Conservation (phyloP, 78 protist genomes). For the Anaeramoeba flamelloides region DNA sequence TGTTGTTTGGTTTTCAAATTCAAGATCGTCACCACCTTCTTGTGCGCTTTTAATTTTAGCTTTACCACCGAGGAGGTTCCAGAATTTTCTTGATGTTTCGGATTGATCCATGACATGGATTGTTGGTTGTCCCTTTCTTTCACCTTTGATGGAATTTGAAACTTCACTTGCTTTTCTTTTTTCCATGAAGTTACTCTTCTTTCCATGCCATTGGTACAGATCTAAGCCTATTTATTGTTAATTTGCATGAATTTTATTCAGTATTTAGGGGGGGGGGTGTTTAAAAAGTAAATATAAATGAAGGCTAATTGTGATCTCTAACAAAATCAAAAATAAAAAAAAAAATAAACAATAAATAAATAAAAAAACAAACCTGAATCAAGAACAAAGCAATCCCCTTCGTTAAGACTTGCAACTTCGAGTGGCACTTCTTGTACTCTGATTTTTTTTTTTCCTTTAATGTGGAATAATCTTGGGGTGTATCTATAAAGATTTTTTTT, state of each 20-base stretch:
- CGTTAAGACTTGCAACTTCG: conserved; percentile 17
- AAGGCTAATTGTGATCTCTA: no score
- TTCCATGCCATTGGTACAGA: conserved; percentile 37
- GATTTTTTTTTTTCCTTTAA: conserved; percentile 36
- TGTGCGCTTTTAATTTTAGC: conserved; percentile 12
- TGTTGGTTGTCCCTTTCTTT: conserved; percentile 23
- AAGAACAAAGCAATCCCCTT: conserved; percentile 50
- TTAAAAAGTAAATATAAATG: no score
- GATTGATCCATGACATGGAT: not conserved
- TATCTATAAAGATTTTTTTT: no score
- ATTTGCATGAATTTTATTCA: no score
- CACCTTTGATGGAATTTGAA: not conserved
- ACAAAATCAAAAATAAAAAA: no score
- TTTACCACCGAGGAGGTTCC: conserved; percentile 14
- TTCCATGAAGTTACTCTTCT: conserved; percentile 14
- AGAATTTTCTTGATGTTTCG: conserved; percentile 12
- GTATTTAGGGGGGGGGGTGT: no score
- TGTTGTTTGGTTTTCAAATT: not conserved
- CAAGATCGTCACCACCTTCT: conserved; percentile 28
- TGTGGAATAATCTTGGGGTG: conserved; percentile 20
- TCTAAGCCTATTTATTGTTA: no score
- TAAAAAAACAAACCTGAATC: no score
- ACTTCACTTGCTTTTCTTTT: conserved; percentile 28
- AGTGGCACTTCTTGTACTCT: conserved; percentile 28
- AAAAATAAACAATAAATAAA: no score